phyloP scores from a whole-genome alignment of 1,284 basidiomycete genomes.

The Puccinia horiana region DNA sequence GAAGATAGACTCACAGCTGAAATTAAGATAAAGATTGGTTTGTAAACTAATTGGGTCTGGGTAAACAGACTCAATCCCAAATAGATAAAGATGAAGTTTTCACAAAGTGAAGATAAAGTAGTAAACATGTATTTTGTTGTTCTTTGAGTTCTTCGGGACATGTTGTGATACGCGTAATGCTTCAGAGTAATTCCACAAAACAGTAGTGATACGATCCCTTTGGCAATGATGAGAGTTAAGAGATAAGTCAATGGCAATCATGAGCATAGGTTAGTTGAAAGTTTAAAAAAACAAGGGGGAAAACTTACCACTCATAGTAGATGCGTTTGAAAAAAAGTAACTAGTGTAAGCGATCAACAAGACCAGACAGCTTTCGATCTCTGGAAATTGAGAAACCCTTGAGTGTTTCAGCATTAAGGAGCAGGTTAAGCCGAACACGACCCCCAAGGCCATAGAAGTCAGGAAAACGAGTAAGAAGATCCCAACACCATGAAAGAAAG shows the following conservation, averaged over 20 bases:
- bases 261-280: background rate
- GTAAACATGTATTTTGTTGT: slow-evolving; percentile 95
- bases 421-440: slow-evolving; percentile 82
- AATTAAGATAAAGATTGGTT: slow-evolving; percentile 90
- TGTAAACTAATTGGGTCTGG: slow-evolving; percentile 81
- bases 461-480: slow-evolving; percentile 95
- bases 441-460: slow-evolving; percentile 88
- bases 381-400: slow-evolving; percentile 78
- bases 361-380: slow-evolving; percentile 91
- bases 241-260: background rate
- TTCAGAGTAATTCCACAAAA: slow-evolving; percentile 99
- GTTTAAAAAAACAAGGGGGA: background rate
- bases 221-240: background rate
- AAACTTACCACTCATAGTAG: slow-evolving; percentile 76
- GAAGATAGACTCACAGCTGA: slow-evolving; percentile 65
- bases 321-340: slow-evolving; percentile 97
- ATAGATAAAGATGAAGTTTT: slow-evolving; percentile 99
- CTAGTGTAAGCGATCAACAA: slow-evolving; percentile 92
- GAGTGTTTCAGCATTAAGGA: slow-evolving; percentile 95
- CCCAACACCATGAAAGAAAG: slow-evolving; percentile 89
- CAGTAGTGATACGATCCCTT: slow-evolving; percentile 88
- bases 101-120: slow-evolving; percentile 86
- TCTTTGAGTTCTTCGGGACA: slow-evolving; percentile 90
- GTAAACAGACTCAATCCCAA: slow-evolving; percentile 96
- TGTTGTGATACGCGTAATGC: slow-evolving; percentile 98